Evolutionary conservation across 1,139 yeast genomes (phyloP), one percentile per base, ranked within the genome.

Genomic region (Saccharomycopsis crataegensis): DNA sequence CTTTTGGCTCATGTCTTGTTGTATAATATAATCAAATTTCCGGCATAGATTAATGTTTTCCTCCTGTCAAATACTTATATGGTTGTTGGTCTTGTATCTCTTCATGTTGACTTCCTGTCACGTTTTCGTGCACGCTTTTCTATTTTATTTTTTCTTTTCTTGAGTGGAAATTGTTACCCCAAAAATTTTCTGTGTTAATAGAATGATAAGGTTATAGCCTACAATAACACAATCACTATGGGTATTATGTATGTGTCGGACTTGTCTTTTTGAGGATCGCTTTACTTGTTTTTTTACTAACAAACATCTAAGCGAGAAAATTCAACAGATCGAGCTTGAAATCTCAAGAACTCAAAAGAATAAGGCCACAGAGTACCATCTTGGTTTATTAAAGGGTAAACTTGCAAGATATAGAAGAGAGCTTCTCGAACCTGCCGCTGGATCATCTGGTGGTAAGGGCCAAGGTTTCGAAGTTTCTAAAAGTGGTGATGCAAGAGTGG

Each of bases 291-390:
- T 8, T 34, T 41, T 41, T 33, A 32, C 48, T 32, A 32, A 45
- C 40, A 33, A 9, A 8, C 8, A 22, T 31, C 7, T 16, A 32
- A 43, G 71, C 16, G 97, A 90, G 62, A 90, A 89, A 67, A 91
- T 91, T 63, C 83, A 83, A 59, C 89, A 83, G 70, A 90, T 93
- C 71, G 96, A 89, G 70, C 94, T 85, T 69, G 99, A 93, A 69
- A 80, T 93, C 75, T 82, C 96, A 43, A 77, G 97, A 59, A 93
- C 99, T 38, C 99, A 93, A 67, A 93, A 93, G 75, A 93, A 93
- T 67, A 93, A 93, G 72, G 99, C 99, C 60, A 93, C 99, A 1
- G 98, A 93, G 71, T 91, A 91, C 68, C 99, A 93, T 67, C 77
- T 93, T 64, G 98, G 99, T 60, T 79, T 91, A 42, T 74, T 93